Evolutionary conservation across 331 rosid genomes (phyloP), one percentile per base, ranked within the genome.

Genomic region (Saraca asoca): DNA sequence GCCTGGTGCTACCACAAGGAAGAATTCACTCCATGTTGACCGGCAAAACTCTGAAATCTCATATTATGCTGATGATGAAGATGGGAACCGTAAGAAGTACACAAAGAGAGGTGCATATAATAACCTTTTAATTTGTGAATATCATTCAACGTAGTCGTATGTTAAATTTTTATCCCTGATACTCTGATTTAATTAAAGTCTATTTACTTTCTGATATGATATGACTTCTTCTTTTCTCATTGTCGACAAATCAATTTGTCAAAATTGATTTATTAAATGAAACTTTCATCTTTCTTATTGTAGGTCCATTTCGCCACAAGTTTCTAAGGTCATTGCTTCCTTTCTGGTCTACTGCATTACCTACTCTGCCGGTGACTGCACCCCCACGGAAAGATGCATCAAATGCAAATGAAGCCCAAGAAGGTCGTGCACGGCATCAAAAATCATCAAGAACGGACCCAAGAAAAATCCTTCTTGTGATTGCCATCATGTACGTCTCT

Each of bases 1-100:
- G 99, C 96, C 88, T 68, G 88, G 88, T 83, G 98, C 98, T 63
- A 90, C 97, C 54, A 88, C 99, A 50, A 85, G 99, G 77, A 94
- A 94, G 82, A 85, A 84, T 66, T 74, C 85, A 68, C 16, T 87
- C 77, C 79, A 80, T 58, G 78, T 72, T 68, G 99, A 94, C 6
- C 83, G 93, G 58, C 97, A 90, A 68, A 94, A 77, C 71, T 88
- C 97, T 61, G 97, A 90, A 83, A 84, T 81, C 18, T 87, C 95
- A 48, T 94, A 94, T 79, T 86, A 86, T 74, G 99, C 96, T 56
- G 99, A 90, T 44, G 99, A 94, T 75, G 99, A 94, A 85, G 99
- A 94, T 68, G 86, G 75, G 18, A 90, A 90, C 56, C 77, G 65
- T 49, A 94, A 86, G 69, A 94, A 94, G 80, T 94, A 94, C 62